Evolutionary conservation across 2,329 filamentous ascomycete species (phyloP), one percentile per base, ranked within the genome.

Genomic region (Claviceps purpurea): DNA sequence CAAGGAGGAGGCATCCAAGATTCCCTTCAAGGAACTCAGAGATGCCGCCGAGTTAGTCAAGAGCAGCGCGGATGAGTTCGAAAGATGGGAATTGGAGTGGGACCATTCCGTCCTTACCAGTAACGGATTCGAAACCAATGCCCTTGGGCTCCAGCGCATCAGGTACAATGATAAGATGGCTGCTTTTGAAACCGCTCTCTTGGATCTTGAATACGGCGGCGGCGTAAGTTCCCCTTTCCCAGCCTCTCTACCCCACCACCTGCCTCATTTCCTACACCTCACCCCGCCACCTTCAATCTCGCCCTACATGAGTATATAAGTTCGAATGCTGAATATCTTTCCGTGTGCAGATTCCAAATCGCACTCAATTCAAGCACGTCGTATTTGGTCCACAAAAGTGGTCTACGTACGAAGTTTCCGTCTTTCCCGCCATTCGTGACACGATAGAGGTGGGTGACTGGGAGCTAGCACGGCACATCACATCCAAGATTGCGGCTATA

Each of bases 321-420:
- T 41, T n/a, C n/a, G 10, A 24, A 39, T 38, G 40, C 41, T 50
- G 14, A 50, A 16, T 11, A 11, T 16, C 10, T 10, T 24, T 13
- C 14, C 20, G 5, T 43, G 2, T 24, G 53, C 47, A 89, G 85
- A 78, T 95, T 4, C 87, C 87, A 41, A 88, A 88, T 60, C 83
- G 91, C 57, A 87, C 86, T 5, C 93, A 97, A 69, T 98, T 89
- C 75, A 95, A 94, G 67, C 93, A 96, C 68, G 78, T 94, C 62
- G 71, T 98, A 52, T 95, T 90, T 64, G 91, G 87, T 1, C 93
- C 93, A 0, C 80, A 88, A 61, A 72, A 80, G 2, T 90, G 88
- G 84, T 83, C 82, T 7, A 60, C 59, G 48, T 60, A 65, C 48
- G 63, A 66, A 49, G 61, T 61, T 47, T 61, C 64, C 43, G 61